Base-by-base conservation (phyloP, 148 eudicot genomes). In the Camellia lanceoleosa region DNA sequence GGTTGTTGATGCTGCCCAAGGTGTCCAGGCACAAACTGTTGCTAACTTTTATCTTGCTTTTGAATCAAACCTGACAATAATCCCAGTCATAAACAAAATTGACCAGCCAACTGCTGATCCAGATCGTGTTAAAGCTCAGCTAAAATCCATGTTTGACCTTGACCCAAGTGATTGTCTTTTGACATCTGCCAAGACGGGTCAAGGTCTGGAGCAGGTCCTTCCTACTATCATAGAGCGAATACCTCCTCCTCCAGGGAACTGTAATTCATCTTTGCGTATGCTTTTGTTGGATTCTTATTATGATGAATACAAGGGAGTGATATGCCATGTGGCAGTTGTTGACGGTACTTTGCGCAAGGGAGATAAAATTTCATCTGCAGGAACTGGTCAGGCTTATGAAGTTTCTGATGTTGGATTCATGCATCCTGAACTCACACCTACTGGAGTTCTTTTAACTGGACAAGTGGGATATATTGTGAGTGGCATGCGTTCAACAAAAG, bases 21-120 rank as follows among this genome's bases (percentile, higher is more conserved):
- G 99, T 54, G 98, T 96, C 58, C 99, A 96, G 80, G 99, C 99
- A 19, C 99, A 96, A 80, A 96, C 99, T n/a, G 99, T 96, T 72
- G 99, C 99, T 44, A 96, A 96, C 81, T 96, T 96, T 83, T 96
- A 93, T 84, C 93, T 96, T 67, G 99, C 99, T 30, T 93, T 96
- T 80, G 99, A 96, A 85, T 90, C 97, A 42, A 92, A 91, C 79
- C 86, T 96, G 73, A 47, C 93, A 62, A 88, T 96, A 55, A 85
- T 96, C 76, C 99, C 99, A 3, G 97, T 96, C 80, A 96, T 96
- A 76, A 96, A 96, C 79, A 96, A 96, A 89, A 96, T 96, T 51
- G 99, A 96, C 81, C 99, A 93, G 82, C 98, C 98, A 73, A 96
- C 99, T 76, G 99, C 99, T 77, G 97, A 96, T 79, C 98, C 98